Conservation (phyloP, 768 basidiomycete genomes). For the Rhizopogon vinicolor region DNA sequence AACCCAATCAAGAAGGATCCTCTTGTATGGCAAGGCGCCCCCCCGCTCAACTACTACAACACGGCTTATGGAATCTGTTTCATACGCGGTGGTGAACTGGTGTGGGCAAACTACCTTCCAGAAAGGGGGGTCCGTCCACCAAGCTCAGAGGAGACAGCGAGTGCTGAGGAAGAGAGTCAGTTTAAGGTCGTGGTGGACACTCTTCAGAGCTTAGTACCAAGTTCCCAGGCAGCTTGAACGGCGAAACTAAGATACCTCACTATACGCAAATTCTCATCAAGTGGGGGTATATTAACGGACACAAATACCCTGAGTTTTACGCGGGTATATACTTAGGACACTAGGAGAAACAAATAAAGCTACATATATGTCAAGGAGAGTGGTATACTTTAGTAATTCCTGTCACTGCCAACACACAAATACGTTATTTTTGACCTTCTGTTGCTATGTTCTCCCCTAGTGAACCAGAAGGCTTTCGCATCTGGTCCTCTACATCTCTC, state of each 20-base stretch:
- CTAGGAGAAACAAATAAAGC: too few relatives aligned
- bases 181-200: slow-evolving; percentile 71
- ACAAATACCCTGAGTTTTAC: too few relatives aligned
- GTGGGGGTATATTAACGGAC: not conserved
- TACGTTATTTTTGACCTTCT: not conserved
- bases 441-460: not conserved
- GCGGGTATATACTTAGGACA: too few relatives aligned
- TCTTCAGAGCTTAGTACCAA: slow-evolving; percentile 38
- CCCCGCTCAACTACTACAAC: not conserved
- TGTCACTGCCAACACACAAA: not conserved
- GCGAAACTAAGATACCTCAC: not conserved
- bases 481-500: not conserved
- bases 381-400: not conserved
- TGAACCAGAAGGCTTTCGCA: not conserved
- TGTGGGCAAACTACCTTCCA: slow-evolving; percentile 32
- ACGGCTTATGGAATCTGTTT: not conserved
- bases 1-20: not conserved
- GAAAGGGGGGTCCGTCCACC: slow-evolving; percentile 40
- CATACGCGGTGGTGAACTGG: not conserved
- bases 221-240: slow-evolving; percentile 12
- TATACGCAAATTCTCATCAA: not conserved
- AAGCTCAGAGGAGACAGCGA: slow-evolving; percentile 40
- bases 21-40: not conserved
- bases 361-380: not conserved
- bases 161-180: slow-evolving; percentile 57